Evolutionary conservation across 192 early-diverging fungal genomes (phyloP).

Genomic region (Mortierella hygrophila): DNA sequence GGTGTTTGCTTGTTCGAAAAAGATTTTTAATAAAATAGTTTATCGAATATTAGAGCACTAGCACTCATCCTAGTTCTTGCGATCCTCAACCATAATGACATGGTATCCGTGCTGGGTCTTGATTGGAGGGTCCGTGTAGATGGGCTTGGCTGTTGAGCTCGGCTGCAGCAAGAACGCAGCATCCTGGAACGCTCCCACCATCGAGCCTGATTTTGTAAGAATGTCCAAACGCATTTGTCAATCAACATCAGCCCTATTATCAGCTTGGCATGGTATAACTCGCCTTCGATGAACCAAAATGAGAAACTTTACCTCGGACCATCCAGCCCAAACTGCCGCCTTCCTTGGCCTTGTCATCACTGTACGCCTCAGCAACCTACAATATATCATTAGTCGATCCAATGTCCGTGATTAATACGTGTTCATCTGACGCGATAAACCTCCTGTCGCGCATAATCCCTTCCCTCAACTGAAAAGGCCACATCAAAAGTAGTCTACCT

Average conservation of each 20-base stretch:
- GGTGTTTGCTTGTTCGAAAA: too few relatives aligned
- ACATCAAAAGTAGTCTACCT: slow-evolving; percentile 20
- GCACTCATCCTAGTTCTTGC: slow-evolving; percentile 57
- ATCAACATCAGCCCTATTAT: background rate
- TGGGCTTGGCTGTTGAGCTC: slow-evolving; percentile 74
- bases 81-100: slow-evolving; percentile 86
- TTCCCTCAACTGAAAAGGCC: too few relatives aligned
- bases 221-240: background rate
- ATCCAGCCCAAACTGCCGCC: slow-evolving; percentile 87
- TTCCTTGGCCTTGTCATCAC: slow-evolving; percentile 87
- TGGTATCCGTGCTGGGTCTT: slow-evolving; percentile 86
- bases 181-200: slow-evolving; percentile 83
- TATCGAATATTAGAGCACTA: background rate
- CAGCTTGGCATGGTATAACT: background rate
- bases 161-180: slow-evolving; percentile 82
- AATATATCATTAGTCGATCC: slow-evolving; percentile 28
- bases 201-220: slow-evolving; percentile 34
- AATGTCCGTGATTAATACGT: background rate
- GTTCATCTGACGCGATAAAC: background rate
- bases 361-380: slow-evolving; percentile 78
- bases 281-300: background rate
- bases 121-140: slow-evolving; percentile 79
- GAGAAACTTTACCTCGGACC: slow-evolving; percentile 72
- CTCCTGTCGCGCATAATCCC: background rate
- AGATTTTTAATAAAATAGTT: too few relatives aligned